Base-by-base conservation (phyloP, 2,329 filamentous ascomycete species). In the Talaromyces verruculosus region DNA sequence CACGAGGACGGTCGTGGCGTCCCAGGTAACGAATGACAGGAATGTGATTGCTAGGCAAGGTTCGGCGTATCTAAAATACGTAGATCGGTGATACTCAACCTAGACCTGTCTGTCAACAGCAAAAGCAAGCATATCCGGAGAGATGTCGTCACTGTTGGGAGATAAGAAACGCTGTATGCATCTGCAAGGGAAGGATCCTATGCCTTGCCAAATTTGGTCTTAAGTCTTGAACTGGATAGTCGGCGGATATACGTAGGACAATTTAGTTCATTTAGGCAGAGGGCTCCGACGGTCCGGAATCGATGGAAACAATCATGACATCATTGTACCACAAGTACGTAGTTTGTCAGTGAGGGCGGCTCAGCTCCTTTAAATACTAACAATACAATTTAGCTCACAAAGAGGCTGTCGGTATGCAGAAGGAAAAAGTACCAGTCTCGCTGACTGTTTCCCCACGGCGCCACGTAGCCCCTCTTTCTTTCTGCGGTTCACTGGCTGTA, bases 1-100 rank as follows among this genome's bases (percentile, higher is more conserved):
- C 62, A 58, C 53, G 62, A 64, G 62, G 53, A 55, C 28, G 35
- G 35, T 51, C 22, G 19, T 57, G 61, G 41, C 62, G 51, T 64
- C 30, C 51, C 37, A 33, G 53, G 41, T 58, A 47, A 57, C 22
- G 33, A 25, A 53, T 49, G 30, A 37, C 2, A 57, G 61, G 61
- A 58, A 63, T 63, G 51, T 58, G 62, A 45, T 39, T 64, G 45
- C 47, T 19, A 41, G 49, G 45, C 47, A 62, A 53, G 45, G n/a
- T 39, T 37, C n/a, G 30, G n/a, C 30, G 49, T 35, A 35, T 57
- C 30, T n/a, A 17, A 59, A 39, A 25, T 22, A 43, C 1, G 30
- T 35, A 35, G 8, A 60, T 60, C 37, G 33, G n/a, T 25, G 10
- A 37, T 13, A 15, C n/a, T 19, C 30, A 22, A 25, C 30, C 51